These are phyloP conservation scores for Solanum hybrid DNA, from an alignment of 305 asterid genomes.

Conservation along the genomic window DNA sequence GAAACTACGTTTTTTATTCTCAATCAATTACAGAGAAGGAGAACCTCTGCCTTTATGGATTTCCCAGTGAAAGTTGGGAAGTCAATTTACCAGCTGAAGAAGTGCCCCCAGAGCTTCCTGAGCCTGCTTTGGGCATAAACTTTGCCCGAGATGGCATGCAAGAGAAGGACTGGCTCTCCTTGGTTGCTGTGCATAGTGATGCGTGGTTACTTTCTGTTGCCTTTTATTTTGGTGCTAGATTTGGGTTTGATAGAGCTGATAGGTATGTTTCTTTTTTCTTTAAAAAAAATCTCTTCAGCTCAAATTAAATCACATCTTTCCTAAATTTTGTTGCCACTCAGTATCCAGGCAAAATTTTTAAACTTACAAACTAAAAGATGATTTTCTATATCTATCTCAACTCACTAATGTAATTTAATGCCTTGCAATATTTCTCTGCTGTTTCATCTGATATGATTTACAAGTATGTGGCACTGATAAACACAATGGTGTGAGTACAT, in stretches of 20 bases:
- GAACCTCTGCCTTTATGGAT: constrained; percentile 31
- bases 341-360: no score
- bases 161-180: constrained; percentile 30
- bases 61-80: constrained; percentile 29
- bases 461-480: neutral
- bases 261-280: constrained; percentile 9
- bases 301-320: neutral
- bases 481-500: neutral
- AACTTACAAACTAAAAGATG: neutral
- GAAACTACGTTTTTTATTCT: neutral
- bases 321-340: neutral
- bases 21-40: constrained; percentile 22
- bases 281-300: neutral
- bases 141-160: constrained; percentile 36
- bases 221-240: constrained; percentile 28
- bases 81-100: constrained; percentile 28
- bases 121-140: constrained; percentile 39
- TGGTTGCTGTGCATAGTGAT: constrained; percentile 35
- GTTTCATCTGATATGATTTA: neutral
- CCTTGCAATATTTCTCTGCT: neutral
- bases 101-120: constrained; percentile 33
- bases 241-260: constrained; percentile 30
- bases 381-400: neutral
- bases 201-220: constrained; percentile 33
- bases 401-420: neutral